These are phyloP conservation scores for Hypoxylon sp. DNA, from an alignment of 2,329 filamentous ascomycete species.

Conservation along the genomic window DNA sequence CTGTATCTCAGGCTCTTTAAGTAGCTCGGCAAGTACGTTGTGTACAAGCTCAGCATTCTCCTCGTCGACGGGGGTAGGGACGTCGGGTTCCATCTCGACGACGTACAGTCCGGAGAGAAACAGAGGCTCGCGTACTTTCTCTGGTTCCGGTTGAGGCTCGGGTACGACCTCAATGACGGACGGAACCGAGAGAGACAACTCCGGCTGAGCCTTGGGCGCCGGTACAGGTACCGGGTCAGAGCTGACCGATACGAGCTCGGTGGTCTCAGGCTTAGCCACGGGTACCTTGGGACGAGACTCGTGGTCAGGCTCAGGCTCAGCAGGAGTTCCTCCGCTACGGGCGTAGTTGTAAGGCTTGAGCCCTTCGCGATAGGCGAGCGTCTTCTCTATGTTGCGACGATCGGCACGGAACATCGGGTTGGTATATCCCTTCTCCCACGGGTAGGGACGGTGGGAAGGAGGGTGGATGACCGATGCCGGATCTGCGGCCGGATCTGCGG, in stretches of 20 bases:
- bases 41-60: no score
- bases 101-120: background rate
- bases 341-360: background rate
- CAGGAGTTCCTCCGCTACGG: background rate
- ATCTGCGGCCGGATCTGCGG: no score
- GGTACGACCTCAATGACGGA: background rate
- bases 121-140: background rate
- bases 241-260: no score
- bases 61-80: background rate
- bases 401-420: no score
- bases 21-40: no score
- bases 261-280: background rate
- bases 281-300: background rate
- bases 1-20: no score
- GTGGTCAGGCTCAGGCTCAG: background rate
- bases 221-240: background rate
- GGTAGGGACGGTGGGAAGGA: no score
- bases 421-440: no score
- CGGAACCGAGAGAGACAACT: no score
- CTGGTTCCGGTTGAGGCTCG: background rate
- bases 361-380: no score
- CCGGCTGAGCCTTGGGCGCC: background rate
- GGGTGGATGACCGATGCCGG: no score
- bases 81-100: background rate
- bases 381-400: no score